These are phyloP conservation scores for Adansonia grandidieri DNA, from an alignment of 441 rosid genomes.

Conservation along the genomic window DNA sequence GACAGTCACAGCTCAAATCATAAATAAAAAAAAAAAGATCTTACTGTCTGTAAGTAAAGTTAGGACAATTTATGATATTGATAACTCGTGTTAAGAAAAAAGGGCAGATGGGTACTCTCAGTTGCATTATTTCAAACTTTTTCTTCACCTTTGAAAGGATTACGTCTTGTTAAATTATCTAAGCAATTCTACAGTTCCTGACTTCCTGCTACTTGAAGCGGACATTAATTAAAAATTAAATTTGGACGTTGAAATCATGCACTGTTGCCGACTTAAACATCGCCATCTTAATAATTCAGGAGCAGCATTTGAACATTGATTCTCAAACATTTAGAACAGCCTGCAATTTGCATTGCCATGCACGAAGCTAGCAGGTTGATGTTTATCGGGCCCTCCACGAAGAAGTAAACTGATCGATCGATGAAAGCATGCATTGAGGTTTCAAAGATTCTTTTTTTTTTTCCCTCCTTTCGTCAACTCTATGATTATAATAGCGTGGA, in stretches of 20 bases:
- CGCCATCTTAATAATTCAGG: background rate
- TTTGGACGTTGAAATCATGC: background rate
- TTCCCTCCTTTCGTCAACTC: background rate
- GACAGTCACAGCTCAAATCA: background rate
- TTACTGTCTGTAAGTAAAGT: background rate
- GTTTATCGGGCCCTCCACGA: background rate
- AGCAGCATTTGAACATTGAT: no score
- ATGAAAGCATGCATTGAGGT: background rate
- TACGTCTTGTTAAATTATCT: background rate
- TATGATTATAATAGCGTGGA: background rate
- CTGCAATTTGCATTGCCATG: background rate
- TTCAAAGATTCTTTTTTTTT: background rate
- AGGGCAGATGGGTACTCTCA: no score
- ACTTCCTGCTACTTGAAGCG: background rate
- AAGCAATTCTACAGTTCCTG: background rate
- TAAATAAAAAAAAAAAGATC: slow-evolving; percentile 4
- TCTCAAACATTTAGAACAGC: no score
- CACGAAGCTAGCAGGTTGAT: background rate
- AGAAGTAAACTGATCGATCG: background rate
- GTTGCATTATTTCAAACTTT: background rate
- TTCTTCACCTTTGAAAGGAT: background rate
- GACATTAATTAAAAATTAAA: background rate
- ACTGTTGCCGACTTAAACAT: background rate
- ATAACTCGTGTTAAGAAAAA: background rate
- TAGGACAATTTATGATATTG: slow-evolving; percentile 12